Conservation (phyloP, 768 basidiomycete species). For the Psilocybe azurescens region DNA sequence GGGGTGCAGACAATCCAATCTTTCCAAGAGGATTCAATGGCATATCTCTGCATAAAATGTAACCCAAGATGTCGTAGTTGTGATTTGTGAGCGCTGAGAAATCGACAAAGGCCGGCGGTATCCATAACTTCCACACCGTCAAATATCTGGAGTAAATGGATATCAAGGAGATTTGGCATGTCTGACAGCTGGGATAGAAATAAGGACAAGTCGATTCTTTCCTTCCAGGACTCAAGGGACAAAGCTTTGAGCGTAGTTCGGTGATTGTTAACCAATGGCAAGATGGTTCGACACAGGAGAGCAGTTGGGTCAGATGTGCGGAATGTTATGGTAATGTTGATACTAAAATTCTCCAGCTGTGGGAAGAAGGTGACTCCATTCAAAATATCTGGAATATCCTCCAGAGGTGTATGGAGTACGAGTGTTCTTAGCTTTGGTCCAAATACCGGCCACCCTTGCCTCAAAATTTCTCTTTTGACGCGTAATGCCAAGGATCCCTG, state of each 20-base stretch:
- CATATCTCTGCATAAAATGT: neutral
- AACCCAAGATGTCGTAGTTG: conserved; percentile 2
- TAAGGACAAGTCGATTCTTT: conserved; percentile 3
- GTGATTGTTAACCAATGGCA: conserved; percentile 6
- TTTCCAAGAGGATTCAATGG: neutral
- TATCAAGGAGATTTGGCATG: conserved; percentile 5
- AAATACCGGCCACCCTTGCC: conserved; percentile 4
- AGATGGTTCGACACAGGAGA: neutral
- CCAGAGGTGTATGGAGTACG: neutral
- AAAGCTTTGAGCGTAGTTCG: neutral
- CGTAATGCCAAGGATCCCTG: neutral
- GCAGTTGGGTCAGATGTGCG: neutral
- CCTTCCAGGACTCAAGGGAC: neutral
- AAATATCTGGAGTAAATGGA: conserved; percentile 1
- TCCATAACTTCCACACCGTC: neutral
- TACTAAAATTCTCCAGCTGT: conserved; percentile 3
- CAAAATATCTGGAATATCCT: neutral
- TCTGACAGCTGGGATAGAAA: neutral
- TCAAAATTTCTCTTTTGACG: neutral
- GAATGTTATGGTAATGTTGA: neutral
- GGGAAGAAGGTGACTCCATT: neutral
- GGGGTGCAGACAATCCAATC: neutral
- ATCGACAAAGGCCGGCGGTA: neutral
- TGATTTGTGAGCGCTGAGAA: neutral
- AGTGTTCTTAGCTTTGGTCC: neutral